Evolutionary conservation across 306 rosid genomes (phyloP).

Genomic region (Cucurbita argyrosperma): DNA sequence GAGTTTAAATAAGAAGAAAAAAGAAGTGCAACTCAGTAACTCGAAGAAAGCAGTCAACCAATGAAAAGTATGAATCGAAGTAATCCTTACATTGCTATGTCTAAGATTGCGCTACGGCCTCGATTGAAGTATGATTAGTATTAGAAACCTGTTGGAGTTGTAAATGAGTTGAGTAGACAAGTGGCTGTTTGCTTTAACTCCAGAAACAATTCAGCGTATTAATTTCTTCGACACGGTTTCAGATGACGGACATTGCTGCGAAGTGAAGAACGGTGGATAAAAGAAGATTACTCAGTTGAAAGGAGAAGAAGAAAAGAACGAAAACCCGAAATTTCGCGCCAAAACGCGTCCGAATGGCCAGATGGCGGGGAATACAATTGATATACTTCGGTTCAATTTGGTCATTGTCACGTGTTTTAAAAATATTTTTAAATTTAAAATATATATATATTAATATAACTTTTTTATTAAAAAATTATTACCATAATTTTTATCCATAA

Average conservation of each 20-base stretch:
- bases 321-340: background rate
- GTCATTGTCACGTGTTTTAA: too few species aligned
- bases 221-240: slow-evolving; percentile 33
- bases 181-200: slow-evolving; percentile 19
- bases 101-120: slow-evolving; percentile 32
- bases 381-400: background rate
- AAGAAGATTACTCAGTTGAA: background rate
- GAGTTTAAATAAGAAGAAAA: background rate
- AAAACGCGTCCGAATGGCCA: background rate
- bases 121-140: slow-evolving; percentile 20
- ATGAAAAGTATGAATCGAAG: background rate
- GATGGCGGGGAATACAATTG: background rate
- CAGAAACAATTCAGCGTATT: slow-evolving; percentile 25
- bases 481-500: too few species aligned
- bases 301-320: background rate
- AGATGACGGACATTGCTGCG: slow-evolving; percentile 27
- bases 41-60: background rate
- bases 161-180: slow-evolving; percentile 48
- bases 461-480: too few species aligned
- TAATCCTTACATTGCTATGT: slow-evolving; percentile 49
- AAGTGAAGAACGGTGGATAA: background rate
- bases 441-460: too few species aligned
- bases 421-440: too few species aligned
- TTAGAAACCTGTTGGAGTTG: slow-evolving; percentile 48
- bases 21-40: background rate